Evolutionary conservation across 345 rosid genomes (phyloP), one percentile per base, ranked within the genome.

Genomic region (Eucalyptus marginata): DNA sequence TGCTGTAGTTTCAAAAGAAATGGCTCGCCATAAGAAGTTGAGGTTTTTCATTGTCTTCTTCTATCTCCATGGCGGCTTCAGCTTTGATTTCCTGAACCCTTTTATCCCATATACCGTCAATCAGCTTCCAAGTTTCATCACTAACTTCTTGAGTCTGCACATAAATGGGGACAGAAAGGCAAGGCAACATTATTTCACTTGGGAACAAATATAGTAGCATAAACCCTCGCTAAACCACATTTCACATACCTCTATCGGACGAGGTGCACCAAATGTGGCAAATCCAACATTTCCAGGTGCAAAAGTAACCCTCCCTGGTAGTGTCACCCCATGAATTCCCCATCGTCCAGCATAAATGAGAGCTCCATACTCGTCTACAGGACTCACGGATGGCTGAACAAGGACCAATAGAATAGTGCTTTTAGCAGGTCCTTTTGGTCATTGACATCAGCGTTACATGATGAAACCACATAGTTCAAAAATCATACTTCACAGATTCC

Each of bases 291-390:
- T 96, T 89, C 99, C 99, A 40, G 99, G 99, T 40, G 98, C 96
- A 94, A 95, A 97, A n/a, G 99, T 97, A 59, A 94, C 99, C 92
- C 99, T 94, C 47, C 98, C 99, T 1, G 99, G 99, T 85, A 96
- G 96, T 4, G 96, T 91, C 83, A 95, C 93, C 58, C 99, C 98
- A 83, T 96, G 95, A 86, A 96, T 93, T 85, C 98, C 99, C 99
- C 99, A 97, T 89, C 99, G 93, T 86, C 99, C 99, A 88, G 98
- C 97, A 94, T 96, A 96, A 86, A 97, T 93, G 54, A 96, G 94
- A 71, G 98, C 95, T 88, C 99, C 99, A 92, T 94, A 95, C 90
- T 97, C 99, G 50, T 97, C 99, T 27, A 97, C 90, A 36, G 96
- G 95, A 86, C 90, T 93, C 86, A 96, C 97, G 10, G 92, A 88